A percentile compares a stretch with the other conserved stretches of the same genome.
Conservation (phyloP, 2,329 filamentous ascomycete genomes). For the Westerdykella ornata region DNA sequence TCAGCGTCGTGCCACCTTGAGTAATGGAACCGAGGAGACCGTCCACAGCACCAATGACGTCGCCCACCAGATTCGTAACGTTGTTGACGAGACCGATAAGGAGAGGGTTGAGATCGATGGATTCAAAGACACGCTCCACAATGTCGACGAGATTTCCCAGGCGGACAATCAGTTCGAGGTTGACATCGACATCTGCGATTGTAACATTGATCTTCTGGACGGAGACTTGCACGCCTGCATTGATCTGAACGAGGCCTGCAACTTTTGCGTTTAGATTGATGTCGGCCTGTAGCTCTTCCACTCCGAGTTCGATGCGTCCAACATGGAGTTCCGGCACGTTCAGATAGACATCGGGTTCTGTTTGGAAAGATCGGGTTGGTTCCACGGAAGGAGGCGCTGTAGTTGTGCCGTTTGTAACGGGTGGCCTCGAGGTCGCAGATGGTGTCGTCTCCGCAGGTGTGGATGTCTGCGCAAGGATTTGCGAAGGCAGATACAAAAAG, state of each 20-base stretch:
- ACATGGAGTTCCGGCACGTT: constrained; percentile 54
- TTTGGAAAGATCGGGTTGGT: constrained; percentile 17
- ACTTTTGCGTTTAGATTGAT: constrained; percentile 56
- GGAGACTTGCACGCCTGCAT: constrained; percentile 44
- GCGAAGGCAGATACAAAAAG: constrained; percentile 19
- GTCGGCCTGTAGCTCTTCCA: constrained; percentile 54
- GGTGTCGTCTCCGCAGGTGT: constrained; percentile 8
- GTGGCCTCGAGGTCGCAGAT: constrained; percentile 8
- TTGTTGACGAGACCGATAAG: constrained; percentile 52
- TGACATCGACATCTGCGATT: constrained; percentile 53
- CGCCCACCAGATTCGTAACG: constrained; percentile 47
- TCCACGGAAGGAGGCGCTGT: constrained; percentile 20
- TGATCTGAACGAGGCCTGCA: constrained; percentile 51
- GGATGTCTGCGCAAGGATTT: constrained; percentile 25
- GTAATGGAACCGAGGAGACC: constrained; percentile 54
- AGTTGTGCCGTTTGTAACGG: constrained; percentile 16
- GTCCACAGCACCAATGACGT: constrained; percentile 52
- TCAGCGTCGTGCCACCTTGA: constrained; percentile 49
- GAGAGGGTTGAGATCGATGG: constrained; percentile 56
- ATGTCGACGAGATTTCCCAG: constrained; percentile 56
- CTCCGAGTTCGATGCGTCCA: constrained; percentile 53
- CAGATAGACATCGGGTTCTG: constrained; percentile 52
- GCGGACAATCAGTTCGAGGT: constrained; percentile 55
- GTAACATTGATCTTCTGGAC: constrained; percentile 54
- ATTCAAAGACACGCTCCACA: constrained; percentile 54